Evolutionary conservation across 2,329 filamentous ascomycete genomes (phyloP).

Genomic region (Cucurbitaria berberidis): DNA sequence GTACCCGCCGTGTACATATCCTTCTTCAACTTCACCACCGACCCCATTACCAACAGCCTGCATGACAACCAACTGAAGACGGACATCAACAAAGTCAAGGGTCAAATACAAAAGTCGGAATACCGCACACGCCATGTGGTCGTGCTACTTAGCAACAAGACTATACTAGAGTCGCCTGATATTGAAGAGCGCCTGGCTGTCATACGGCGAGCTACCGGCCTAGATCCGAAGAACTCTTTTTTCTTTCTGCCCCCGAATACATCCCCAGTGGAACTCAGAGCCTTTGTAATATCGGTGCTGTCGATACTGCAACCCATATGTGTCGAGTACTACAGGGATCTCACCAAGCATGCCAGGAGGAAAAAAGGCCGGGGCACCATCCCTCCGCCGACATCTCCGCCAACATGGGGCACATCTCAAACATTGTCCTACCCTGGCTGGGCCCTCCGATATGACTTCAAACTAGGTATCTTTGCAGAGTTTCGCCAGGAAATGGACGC

Average conservation of each 20-base stretch:
- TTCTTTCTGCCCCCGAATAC: constrained; percentile 82
- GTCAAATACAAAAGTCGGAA: constrained; percentile 69
- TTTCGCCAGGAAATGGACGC: constrained; percentile 92
- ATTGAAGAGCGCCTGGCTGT: constrained; percentile 78
- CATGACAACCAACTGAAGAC: constrained; percentile 86
- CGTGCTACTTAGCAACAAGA: constrained; percentile 76
- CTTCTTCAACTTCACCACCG: constrained; percentile 78
- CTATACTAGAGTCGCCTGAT: constrained; percentile 62
- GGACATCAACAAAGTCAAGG: constrained; percentile 80
- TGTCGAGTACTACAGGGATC: constrained; percentile 89
- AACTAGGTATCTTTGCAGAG: constrained; percentile 87
- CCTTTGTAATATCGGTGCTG: constrained; percentile 76
- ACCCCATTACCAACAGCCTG: constrained; percentile 75
- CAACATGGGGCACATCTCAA: constrained; percentile 82
- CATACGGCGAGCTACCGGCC: constrained; percentile 77
- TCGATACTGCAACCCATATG: constrained; percentile 74
- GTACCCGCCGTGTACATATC: constrained; percentile 81
- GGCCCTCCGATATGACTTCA: constrained; percentile 95
- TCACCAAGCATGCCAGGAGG: constrained; percentile 88
- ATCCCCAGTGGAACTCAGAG: constrained; percentile 72
- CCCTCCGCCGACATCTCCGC: constrained; percentile 81
- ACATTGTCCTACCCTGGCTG: constrained; percentile 85
- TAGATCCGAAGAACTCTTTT: constrained; percentile 80
- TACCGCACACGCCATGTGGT: constrained; percentile 81
- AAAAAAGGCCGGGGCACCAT: constrained; percentile 82